Percentiles rank a stretch among this genome's conserved stretches.
These are phyloP conservation scores for Komagataella kurtzmanii DNA, from an alignment of 805 yeast species.

Conservation along the genomic window DNA sequence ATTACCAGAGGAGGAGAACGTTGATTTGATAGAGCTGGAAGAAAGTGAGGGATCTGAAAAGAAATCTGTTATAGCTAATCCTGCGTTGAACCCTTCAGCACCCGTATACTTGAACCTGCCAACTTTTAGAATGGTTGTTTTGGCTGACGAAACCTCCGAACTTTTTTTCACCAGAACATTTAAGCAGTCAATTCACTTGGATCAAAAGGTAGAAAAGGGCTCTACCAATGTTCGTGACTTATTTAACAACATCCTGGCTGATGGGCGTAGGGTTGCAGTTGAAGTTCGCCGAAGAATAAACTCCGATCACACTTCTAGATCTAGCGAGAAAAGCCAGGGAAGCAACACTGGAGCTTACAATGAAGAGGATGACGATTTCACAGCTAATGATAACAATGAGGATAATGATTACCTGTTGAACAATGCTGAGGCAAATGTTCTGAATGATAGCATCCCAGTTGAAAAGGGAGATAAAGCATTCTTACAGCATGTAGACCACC, in stretches of 20 bases:
- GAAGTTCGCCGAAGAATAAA: constrained; percentile 86
- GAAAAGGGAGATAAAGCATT: constrained; percentile 5
- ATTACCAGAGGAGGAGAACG: constrained; percentile 43
- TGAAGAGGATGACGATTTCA: constrained; percentile 14
- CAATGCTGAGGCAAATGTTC: constrained; percentile 3
- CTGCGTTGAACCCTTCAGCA: constrained; percentile 68
- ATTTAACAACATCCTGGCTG: constrained; percentile 84
- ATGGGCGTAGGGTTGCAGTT: constrained; percentile 83
- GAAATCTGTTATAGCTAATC: constrained; percentile 41
- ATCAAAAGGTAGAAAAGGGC: constrained; percentile 27
- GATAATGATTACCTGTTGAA: neutral
- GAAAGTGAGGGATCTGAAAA: constrained; percentile 11
- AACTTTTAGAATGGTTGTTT: constrained; percentile 85
- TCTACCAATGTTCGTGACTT: constrained; percentile 64
- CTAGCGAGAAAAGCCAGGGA: constrained; percentile 1
- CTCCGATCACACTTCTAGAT: constrained; percentile 30
- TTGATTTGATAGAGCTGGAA: constrained; percentile 28
- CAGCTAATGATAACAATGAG: neutral
- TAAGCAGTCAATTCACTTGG: constrained; percentile 53
- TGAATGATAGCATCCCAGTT: constrained; percentile 8
- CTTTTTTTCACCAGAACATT: constrained; percentile 62
- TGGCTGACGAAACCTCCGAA: constrained; percentile 92
- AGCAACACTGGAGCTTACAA: constrained; percentile 9
- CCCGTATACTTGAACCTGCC: constrained; percentile 70
- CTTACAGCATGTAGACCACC: neutral